Base-by-base conservation (phyloP, 106 monocot species). In the Gastrodia elata region DNA sequence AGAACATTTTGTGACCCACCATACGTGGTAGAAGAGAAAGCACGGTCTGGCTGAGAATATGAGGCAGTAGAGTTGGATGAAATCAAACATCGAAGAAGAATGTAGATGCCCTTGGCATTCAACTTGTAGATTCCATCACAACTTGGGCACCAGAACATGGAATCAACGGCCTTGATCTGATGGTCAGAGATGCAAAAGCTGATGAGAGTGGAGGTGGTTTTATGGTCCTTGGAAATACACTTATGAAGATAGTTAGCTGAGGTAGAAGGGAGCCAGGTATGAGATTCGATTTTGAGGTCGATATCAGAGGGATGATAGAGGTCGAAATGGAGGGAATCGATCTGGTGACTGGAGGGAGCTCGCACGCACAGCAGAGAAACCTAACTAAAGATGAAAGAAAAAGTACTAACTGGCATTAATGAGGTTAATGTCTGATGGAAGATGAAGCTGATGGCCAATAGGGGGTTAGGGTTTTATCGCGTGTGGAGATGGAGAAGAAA, bases 281-380 rank as follows among this genome's bases (percentile, higher is more conserved):
- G 76, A 34, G 86, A 56, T 20, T 91, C 94, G 61, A 94, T 91
- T 82, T 94, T 94, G 77, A 91, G 15, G 78, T 94, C 94, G 68
- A 83, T 71, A 27, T 91, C 55, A 18, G 85, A 86, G 16, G 94
- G 91, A 57, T 9, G 20, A 34, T 7, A 9, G 71, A 84, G 55
- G 8, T 67, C 77, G 13, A 41, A 26, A 56, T 82, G 25, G 72
- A 91, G 75, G 55, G 91, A 88, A 10, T 86, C 88, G 52, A n/a
- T 81, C 80, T 4, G 88, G 80, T 11, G 84, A 76, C 27, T 46
- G 78, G n/a, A 94, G 42, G 39, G 76, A 37, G 43, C n/a, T n/a
- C n/a, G n/a, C n/a, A n/a, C n/a, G n/a, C n/a, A n/a, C n/a, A n/a
- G n/a, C n/a, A n/a, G n/a, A n/a, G n/a, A n/a, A n/a, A n/a, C n/a